Base-by-base conservation (phyloP, 768 basidiomycete genomes). In the Gyrodon lividus region DNA sequence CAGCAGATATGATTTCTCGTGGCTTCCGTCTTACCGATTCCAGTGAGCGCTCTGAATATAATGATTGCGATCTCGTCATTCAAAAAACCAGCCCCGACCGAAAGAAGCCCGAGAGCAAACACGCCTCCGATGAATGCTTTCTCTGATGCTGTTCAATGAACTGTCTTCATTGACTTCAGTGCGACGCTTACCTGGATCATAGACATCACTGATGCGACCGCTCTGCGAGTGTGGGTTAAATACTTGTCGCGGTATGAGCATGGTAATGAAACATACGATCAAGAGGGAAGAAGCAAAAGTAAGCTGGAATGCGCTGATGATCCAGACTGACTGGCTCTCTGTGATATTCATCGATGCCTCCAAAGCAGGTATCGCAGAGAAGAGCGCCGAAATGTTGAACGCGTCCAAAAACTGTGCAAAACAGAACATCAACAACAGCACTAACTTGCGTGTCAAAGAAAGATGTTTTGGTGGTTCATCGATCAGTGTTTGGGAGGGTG, bases 1-100 rank as follows among this genome's bases (percentile, higher is more conserved):
- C 4, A 59, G 37, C 17, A 42, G 14, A 48, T 20, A 14, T 26
- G 3, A 44, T 6, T n/a, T 9, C 17, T 0, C n/a, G 6, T 31
- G 5, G 3, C 1, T 5, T 26, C 17, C 35, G 34, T n/a, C 64
- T 48, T 40, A 74, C 78, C 71, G 31, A 76, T 69, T 17, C 83
- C 82, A 56, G 70, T 75, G 8, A 84, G 43, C 3, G 77, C 81
- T 57, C 83, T 72, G 1, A 84, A 60, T 37, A 80, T 68, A 33
- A 83, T 69, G 39, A 84, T 66, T 0, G 67, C 70, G 46, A 81
- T 73, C 56, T 79, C 75, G 59, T 72, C 66, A 20, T 67, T 50
- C 23, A 70, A 66, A 53, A 83, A 82, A 20, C 79, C 79, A n/a
- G 68, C 69, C 20, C 69, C 69, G 13, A 82, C 54, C 9, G 76